Evolutionary conservation across 2,329 filamentous ascomycete species (phyloP), one percentile per base, ranked within the genome.

Genomic region (Amesomyces nigricolor): DNA sequence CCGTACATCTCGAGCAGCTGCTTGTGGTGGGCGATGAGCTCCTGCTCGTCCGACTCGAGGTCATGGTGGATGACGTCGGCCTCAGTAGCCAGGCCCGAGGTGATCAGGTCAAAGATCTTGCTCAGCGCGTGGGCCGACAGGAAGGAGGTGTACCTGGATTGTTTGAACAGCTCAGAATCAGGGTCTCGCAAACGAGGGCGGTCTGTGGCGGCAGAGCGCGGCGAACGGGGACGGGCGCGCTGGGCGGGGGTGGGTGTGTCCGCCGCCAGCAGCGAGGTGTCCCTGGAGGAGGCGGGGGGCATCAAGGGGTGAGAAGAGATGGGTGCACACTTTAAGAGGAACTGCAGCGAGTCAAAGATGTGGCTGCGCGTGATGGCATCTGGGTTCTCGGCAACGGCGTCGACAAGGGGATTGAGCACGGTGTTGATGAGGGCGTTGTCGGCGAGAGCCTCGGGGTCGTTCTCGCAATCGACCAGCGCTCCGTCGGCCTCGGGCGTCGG

Each of bases 271-370:
- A 45, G 50, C 54, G 39, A 48, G 11, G 46, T 26, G 51, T 50
- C 47, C 48, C 22, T 39, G 38, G 44, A 35, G 32, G 32, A 35
- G 32, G 32, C 29, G 26, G 32, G 44, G 22, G 47, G 45, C 22
- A 54, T 54, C 58, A 54, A 64, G 67, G 68, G 55, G 52, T 50
- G 65, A 67, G 66, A 73, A 75, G 59, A 78, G 69, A 75, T 78
- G 73, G 82, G 80, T 67, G 82, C 90, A 78, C 83, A 97, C 92
- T 99, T 99, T 75, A 99, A 80, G 57, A 99, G 77, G 68, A 96
- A 96, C 72, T 96, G 92, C 64, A 99, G 73, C 59, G 91, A 96
- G 75, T 99, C 92, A 75, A 97, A 91, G 62, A 86, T 81, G 50
- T 84, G 81, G 66, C 85, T 82, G 72, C 86, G 86, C 60, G 84